These are phyloP conservation scores for Clarireedia monteithiana DNA, from an alignment of 2,329 filamentous ascomycete genomes.

Conservation along the genomic window DNA sequence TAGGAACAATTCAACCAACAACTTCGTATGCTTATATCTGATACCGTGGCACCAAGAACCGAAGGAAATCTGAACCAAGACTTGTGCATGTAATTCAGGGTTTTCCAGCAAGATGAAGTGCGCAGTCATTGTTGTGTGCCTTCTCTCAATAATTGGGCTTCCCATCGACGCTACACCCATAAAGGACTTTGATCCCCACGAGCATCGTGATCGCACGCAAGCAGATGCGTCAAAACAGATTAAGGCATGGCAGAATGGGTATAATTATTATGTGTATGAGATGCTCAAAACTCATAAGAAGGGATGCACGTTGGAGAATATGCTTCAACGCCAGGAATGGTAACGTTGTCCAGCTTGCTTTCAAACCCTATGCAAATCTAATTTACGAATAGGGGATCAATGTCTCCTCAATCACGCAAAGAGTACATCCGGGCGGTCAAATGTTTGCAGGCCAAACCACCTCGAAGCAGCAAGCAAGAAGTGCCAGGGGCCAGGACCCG, in stretches of 20 bases:
- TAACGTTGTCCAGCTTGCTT: neutral
- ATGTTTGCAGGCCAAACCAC: slow-evolving; percentile 30
- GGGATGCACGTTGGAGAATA: neutral
- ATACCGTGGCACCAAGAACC: too few relatives aligned
- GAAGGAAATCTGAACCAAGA: too few relatives aligned
- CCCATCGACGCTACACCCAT: neutral
- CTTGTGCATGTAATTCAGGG: neutral
- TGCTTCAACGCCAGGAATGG: slow-evolving; percentile 3
- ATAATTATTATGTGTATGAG: neutral
- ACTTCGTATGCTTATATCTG: too few relatives aligned
- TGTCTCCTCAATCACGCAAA: slow-evolving; percentile 9
- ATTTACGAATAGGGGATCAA: neutral
- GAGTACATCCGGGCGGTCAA: slow-evolving; percentile 33
- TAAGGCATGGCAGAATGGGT: neutral
- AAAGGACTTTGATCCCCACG: neutral
- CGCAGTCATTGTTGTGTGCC: neutral
- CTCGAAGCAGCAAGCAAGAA: slow-evolving; percentile 28
- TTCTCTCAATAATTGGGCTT: neutral
- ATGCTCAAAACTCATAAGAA: neutral
- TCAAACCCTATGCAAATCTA: too few relatives aligned
- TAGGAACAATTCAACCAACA: too few relatives aligned
- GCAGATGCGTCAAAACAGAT: neutral
- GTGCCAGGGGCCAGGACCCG: slow-evolving; percentile 18
- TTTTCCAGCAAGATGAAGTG: neutral
- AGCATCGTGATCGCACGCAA: neutral